Conservation (phyloP, 306 rosid species). For the Lathyrus sativus region DNA sequence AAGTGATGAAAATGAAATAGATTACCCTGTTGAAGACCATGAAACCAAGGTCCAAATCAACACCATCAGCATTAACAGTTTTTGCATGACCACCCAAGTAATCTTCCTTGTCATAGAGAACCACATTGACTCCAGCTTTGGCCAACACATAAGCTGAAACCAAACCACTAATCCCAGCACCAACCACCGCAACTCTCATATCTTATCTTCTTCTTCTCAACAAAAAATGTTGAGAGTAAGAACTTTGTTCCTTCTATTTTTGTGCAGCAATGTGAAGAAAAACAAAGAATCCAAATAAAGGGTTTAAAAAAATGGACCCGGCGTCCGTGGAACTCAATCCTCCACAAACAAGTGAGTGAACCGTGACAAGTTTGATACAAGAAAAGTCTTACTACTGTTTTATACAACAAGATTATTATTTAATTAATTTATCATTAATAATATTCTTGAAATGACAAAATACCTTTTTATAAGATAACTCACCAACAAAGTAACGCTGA, state of each 20-base stretch:
- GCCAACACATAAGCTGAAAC: constrained; percentile 60
- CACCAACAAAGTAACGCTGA: no score
- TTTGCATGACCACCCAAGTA: constrained; percentile 72
- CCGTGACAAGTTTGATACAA: not conserved
- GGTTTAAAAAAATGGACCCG: not conserved
- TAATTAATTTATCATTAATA: not conserved
- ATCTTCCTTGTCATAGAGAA: constrained; percentile 64
- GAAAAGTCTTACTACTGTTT: no score
- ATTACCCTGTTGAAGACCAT: constrained; percentile 90
- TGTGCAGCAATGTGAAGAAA: not conserved
- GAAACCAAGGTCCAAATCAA: constrained; percentile 78
- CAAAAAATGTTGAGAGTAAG: not conserved
- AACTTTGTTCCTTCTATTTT: not conserved
- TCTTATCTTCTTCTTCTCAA: not conserved
- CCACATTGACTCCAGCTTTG: constrained; percentile 55
- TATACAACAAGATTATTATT: not conserved
- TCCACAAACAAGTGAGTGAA: constrained; percentile 22
- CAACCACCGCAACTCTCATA: constrained; percentile 80
- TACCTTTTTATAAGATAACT: no score
- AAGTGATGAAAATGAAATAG: not conserved
- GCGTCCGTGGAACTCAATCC: constrained; percentile 30
- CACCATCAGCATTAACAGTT: constrained; percentile 60
- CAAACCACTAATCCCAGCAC: constrained; percentile 77
- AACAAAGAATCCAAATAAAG: not conserved
- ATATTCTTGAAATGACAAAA: not conserved